Evolutionary conservation across 208 protist genomes (phyloP).

Genomic region (Leishmania major): DNA sequence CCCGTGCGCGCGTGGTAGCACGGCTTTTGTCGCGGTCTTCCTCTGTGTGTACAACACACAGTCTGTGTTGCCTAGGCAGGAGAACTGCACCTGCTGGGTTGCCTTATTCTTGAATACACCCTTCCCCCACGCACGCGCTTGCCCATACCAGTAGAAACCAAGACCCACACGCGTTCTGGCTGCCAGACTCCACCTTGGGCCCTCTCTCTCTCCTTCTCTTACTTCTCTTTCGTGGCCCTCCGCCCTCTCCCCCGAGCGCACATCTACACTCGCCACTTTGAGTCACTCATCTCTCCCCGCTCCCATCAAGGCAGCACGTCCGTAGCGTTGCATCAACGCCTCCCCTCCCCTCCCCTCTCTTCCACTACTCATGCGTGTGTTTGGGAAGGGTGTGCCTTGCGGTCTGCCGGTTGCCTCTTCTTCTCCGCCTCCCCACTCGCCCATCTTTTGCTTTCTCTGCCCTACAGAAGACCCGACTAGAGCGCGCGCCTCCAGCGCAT

Average conservation of each 20-base stretch:
- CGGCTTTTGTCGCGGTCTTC: not conserved
- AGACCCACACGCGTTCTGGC: not conserved
- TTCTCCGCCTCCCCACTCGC: not conserved
- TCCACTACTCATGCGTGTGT: not conserved
- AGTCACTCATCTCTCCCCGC: not conserved
- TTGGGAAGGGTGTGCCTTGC: not conserved
- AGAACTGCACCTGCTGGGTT: not conserved
- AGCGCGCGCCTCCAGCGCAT: not conserved
- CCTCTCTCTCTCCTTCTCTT: constrained; percentile 10
- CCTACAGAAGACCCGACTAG: not conserved
- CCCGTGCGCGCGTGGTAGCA: not conserved
- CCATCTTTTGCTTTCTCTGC: not conserved
- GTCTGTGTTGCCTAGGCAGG: not conserved
- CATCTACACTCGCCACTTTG: not conserved
- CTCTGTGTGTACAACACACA: not conserved
- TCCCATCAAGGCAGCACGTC: not conserved
- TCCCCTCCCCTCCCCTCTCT: not conserved
- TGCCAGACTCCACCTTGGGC: constrained; percentile 6
- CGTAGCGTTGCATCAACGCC: not conserved
- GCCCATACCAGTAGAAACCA: not conserved
- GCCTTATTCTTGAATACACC: not conserved
- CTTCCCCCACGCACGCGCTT: not conserved
- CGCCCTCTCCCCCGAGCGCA: not conserved
- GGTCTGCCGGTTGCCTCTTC: not conserved
- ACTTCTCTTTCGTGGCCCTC: not conserved